These are phyloP conservation scores for Strigomonas galati DNA, from an alignment of 208 protist genomes.

Conservation along the genomic window DNA sequence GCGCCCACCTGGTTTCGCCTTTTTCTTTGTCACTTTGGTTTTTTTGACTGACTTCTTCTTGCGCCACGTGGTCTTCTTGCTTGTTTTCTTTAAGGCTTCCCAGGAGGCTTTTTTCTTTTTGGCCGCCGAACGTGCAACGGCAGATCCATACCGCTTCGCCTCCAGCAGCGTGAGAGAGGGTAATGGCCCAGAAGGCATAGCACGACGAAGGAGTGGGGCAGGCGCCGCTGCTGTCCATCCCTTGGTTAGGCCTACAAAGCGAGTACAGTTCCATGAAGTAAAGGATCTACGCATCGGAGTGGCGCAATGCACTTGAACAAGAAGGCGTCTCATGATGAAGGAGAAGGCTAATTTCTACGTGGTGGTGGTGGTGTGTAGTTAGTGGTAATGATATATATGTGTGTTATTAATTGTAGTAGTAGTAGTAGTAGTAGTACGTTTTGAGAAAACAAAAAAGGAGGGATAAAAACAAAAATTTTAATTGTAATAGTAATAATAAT, in stretches of 20 bases:
- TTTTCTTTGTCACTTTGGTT: not conserved
- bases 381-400: too few relatives aligned
- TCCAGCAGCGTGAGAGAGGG: not conserved
- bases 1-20: not conserved
- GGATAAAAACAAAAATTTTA: not conserved
- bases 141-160: not conserved
- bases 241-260: not conserved
- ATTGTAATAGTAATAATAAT: not conserved
- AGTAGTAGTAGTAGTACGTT: not conserved
- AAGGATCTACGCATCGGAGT: too few relatives aligned
- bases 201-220: not conserved
- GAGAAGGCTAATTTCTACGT: too few relatives aligned
- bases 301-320: too few relatives aligned
- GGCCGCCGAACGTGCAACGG: not conserved
- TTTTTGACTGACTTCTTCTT: constrained; percentile 4
- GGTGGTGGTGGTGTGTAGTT: not conserved
- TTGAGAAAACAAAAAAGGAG: not conserved
- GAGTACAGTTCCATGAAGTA: not conserved
- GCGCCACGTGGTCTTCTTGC: not conserved
- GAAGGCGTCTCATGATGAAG: too few relatives aligned
- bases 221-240: not conserved
- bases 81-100: not conserved
- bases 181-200: not conserved
- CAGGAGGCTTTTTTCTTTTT: not conserved
- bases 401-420: too few relatives aligned